phyloP scores from a whole-genome alignment of 768 basidiomycete genomes.

The Phanerochaete sordida region DNA sequence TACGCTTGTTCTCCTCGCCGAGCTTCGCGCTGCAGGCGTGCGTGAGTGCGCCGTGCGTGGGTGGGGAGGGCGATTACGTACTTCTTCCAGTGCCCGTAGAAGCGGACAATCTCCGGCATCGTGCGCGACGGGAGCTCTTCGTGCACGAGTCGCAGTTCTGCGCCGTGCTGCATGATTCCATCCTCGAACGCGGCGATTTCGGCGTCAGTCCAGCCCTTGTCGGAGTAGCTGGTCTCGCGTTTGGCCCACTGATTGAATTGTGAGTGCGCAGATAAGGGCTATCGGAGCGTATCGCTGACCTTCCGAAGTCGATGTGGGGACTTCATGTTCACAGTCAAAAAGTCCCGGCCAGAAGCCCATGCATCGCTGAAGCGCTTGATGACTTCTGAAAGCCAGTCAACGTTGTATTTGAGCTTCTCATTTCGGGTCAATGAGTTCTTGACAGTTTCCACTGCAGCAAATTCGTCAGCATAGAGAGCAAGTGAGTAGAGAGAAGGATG shows the following conservation, averaged over 20 bases:
- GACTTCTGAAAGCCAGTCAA: slow-evolving; percentile 84
- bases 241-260: slow-evolving; percentile 65
- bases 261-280: background rate
- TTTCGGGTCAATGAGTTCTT: slow-evolving; percentile 54
- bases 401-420: slow-evolving; percentile 47
- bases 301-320: slow-evolving; percentile 55
- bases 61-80: slow-evolving; percentile 25
- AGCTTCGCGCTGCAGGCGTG: slow-evolving; percentile 49
- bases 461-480: background rate
- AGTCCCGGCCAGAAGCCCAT: slow-evolving; percentile 49
- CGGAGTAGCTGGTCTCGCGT: slow-evolving; percentile 58
- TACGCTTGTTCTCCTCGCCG: slow-evolving; percentile 61
- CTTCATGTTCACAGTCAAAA: slow-evolving; percentile 64
- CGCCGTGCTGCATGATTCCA: slow-evolving; percentile 65
- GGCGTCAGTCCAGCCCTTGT: slow-evolving; percentile 66
- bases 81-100: slow-evolving; percentile 88
- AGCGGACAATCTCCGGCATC: slow-evolving; percentile 76
- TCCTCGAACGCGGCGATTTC: slow-evolving; percentile 77
- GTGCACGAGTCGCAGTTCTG: slow-evolving; percentile 74
- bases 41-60: background rate
- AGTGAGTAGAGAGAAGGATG: too few species aligned
- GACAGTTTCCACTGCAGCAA: slow-evolving; percentile 44
- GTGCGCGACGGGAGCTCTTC: slow-evolving; percentile 70
- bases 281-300: slow-evolving; percentile 35
- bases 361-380: slow-evolving; percentile 71